Conservation (phyloP, 2,329 filamentous ascomycete species). For the Apiospora marii region DNA sequence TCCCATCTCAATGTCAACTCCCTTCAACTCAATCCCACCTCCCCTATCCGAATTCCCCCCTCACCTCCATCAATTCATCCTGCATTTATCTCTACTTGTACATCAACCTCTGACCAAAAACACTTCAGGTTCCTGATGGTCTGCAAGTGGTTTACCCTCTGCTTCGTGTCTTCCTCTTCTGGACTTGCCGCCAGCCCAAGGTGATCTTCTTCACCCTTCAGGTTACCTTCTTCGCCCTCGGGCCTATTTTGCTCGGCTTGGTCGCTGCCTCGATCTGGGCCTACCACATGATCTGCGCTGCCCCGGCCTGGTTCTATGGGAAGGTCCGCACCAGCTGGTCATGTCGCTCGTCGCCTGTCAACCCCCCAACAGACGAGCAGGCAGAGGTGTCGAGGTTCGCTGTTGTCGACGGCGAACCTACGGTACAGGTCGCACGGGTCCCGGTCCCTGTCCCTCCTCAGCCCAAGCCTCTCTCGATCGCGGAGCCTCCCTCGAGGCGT, state of each 20-base stretch:
- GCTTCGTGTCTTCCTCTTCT: background rate
- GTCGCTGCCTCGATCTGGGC: background rate
- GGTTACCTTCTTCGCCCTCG: background rate
- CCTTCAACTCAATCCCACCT: background rate
- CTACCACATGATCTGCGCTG: background rate
- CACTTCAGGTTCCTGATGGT: background rate
- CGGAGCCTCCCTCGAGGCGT: background rate
- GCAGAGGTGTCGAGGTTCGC: background rate
- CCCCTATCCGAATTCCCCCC: background rate
- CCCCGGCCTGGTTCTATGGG: background rate
- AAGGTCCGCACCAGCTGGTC: background rate
- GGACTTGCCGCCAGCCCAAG: background rate
- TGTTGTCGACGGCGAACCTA: background rate
- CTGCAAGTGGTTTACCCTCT: background rate
- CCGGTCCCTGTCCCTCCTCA: background rate
- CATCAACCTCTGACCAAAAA: background rate
- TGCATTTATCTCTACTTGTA: background rate
- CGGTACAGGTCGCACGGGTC: background rate
- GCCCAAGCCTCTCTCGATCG: background rate
- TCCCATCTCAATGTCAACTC: background rate
- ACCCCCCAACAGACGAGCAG: background rate
- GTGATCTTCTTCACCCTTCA: background rate
- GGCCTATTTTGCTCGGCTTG: background rate
- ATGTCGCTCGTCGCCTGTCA: slow-evolving; percentile 6
- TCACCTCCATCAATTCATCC: background rate